Evolutionary conservation across 2,329 filamentous ascomycete species (phyloP).

Genomic region (Talaromyces sp.): DNA sequence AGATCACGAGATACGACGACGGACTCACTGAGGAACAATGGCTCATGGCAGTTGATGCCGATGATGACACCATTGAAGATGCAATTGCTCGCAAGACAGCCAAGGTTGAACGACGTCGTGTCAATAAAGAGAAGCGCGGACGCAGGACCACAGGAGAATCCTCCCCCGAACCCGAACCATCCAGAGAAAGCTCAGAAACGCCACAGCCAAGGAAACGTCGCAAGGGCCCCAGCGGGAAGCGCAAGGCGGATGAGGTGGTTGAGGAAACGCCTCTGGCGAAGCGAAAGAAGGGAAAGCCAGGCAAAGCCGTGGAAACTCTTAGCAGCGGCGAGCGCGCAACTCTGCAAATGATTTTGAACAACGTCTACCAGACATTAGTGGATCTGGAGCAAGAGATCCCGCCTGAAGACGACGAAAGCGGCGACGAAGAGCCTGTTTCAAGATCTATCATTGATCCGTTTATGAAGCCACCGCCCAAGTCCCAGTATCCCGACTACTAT

Average conservation of each 20-base stretch:
- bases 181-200: conserved; percentile 78
- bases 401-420: conserved; percentile 46
- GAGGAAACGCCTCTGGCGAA: conserved; percentile 74
- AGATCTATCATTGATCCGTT: conserved; percentile 91
- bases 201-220: conserved; percentile 73
- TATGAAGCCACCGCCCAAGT: conserved; percentile 82
- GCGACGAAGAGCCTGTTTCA: conserved; percentile 52
- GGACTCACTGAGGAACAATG: conserved; percentile 98
- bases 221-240: conserved; percentile 76
- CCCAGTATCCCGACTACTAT: conserved; percentile 92
- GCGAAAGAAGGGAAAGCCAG: conserved; percentile 68
- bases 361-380: conserved; percentile 75
- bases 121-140: conserved; percentile 65
- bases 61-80: conserved; percentile 89
- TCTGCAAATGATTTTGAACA: conserved; percentile 75
- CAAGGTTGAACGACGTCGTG: conserved; percentile 71
- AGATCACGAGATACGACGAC: conserved; percentile 91
- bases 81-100: conserved; percentile 87
- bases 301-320: conserved; percentile 65
- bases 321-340: conserved; percentile 64
- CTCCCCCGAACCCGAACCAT: conserved; percentile 68
- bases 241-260: conserved; percentile 74
- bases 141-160: conserved; percentile 52
- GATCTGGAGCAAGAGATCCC: conserved; percentile 71
- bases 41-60: conserved; percentile 95